Percentiles rank a stretch among this genome's conserved stretches.
phyloP scores from a whole-genome alignment of 2,329 filamentous ascomycete species.

The Fusarium sp. region DNA sequence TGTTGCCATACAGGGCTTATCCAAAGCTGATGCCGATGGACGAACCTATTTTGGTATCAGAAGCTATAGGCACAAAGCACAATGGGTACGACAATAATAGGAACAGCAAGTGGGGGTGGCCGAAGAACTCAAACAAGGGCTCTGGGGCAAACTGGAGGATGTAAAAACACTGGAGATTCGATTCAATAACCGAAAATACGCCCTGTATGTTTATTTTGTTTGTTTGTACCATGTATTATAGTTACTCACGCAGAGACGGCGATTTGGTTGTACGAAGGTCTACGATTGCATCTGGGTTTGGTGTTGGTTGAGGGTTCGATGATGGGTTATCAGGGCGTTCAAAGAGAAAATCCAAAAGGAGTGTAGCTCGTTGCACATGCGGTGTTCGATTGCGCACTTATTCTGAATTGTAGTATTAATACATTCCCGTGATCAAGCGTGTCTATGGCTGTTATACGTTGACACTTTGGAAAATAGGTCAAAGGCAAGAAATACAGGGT shows the following conservation, averaged over 20 bases:
- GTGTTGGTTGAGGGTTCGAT: slow-evolving; percentile 25
- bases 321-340: slow-evolving; percentile 21
- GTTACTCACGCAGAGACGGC: slow-evolving; percentile 1
- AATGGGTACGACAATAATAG: slow-evolving; percentile 35
- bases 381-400: not conserved
- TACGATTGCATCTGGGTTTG: slow-evolving; percentile 37
- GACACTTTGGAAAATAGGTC: not conserved
- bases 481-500: not conserved
- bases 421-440: not conserved
- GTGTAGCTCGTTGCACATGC: slow-evolving; percentile 5
- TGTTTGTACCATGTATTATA: slow-evolving; percentile 20
- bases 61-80: slow-evolving; percentile 49
- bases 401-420: slow-evolving; percentile 7
- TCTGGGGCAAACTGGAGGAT: slow-evolving; percentile 47
- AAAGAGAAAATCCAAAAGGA: slow-evolving; percentile 8
- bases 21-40: slow-evolving; percentile 53
- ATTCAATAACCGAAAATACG: not conserved
- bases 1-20: slow-evolving; percentile 56
- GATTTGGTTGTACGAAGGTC: slow-evolving; percentile 24
- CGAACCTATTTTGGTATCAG: slow-evolving; percentile 54
- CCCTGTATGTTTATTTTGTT: slow-evolving; percentile 32
- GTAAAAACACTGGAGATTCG: slow-evolving; percentile 21
- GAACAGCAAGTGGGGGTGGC: slow-evolving; percentile 48
- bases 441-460: not conserved
- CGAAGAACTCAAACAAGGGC: slow-evolving; percentile 42